Base-by-base conservation (phyloP, 1,284 basidiomycete genomes). In the Fomitopsis pinicola region DNA sequence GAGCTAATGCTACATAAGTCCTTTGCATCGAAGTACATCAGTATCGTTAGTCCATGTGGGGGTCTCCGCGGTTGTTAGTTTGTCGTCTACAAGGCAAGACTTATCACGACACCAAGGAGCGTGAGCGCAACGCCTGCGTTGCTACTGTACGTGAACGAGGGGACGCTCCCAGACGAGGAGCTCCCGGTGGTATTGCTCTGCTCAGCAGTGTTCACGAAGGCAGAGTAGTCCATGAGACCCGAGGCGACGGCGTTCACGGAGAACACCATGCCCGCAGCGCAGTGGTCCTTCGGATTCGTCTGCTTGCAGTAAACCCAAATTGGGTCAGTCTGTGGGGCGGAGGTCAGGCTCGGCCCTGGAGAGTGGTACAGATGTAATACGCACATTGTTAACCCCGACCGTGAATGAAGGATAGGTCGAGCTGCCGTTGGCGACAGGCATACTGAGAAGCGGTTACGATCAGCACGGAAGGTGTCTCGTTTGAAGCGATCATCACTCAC, bases 261-360 rank as follows among this genome's bases (percentile, higher is more conserved):
- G 72, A 88, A 87, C 58, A 89, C 86, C 87, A 88, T 89, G 55
- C 86, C 86, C 50, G 75, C 73, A 1, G 78, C 78, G 68, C 86
- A 87, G 72, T 88, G 86, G 26, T 58, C 54, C 64, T 78, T 26
- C 17, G 80, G 80, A 5, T 60, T n/a, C 14, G 77, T 74, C 66
- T 83, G 81, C 64, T 80, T 81, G 75, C 85, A 87, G 79, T 76
- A 86, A 73, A 84, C 85, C 84, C 84, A 87, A 60, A 86, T 78
- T 9, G 85, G 81, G 4, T 74, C 65, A 15, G 77, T 77, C 72
- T 76, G 66, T 5, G 8, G 30, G 78, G 56, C 2, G 56, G 14
- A 50, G 28, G 28, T 46, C 6, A 26, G 22, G 19, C 6, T 46
- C 17, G 19, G 28, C 6, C n/a, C 14, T 15, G 30, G 15, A 17